Conservation (phyloP, 2,329 filamentous ascomycete species). For the Cladosporium velox region DNA sequence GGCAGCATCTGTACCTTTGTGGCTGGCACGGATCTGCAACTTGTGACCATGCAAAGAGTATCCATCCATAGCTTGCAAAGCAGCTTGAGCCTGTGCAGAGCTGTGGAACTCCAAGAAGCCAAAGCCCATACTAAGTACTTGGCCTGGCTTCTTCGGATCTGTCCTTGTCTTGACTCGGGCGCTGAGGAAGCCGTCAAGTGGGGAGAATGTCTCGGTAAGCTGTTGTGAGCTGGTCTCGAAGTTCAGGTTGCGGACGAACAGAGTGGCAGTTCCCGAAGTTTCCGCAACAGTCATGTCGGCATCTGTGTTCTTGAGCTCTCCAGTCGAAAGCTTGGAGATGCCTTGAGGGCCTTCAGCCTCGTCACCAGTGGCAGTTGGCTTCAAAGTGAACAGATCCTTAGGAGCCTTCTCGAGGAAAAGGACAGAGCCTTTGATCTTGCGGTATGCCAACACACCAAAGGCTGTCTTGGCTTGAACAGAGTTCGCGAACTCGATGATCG, state of each 20-base stretch:
- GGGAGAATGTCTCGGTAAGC: slow-evolving; percentile 74
- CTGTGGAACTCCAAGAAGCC: slow-evolving; percentile 88
- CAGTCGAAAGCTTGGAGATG: slow-evolving; percentile 63
- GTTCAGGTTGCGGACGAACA: slow-evolving; percentile 93
- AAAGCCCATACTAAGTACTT: slow-evolving; percentile 94
- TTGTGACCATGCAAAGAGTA: slow-evolving; percentile 84
- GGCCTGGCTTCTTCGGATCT: slow-evolving; percentile 85
- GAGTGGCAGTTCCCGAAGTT: slow-evolving; percentile 62
- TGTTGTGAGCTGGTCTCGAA: slow-evolving; percentile 80
- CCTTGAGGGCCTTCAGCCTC: slow-evolving; percentile 38
- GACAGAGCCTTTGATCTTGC: slow-evolving; percentile 85
- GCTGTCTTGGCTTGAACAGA: slow-evolving; percentile 78
- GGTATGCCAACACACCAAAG: slow-evolving; percentile 82
- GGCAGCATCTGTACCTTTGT: slow-evolving; percentile 82
- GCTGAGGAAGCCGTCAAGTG: slow-evolving; percentile 84
- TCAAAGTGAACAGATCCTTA: slow-evolving; percentile 68
- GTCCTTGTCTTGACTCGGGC: slow-evolving; percentile 90
- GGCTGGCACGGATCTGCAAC: slow-evolving; percentile 80
- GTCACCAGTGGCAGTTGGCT: slow-evolving; percentile 23
- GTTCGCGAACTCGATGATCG: slow-evolving; percentile 85
- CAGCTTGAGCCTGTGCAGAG: slow-evolving; percentile 75
- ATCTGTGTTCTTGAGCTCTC: slow-evolving; percentile 63
- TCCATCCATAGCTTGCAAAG: slow-evolving; percentile 83
- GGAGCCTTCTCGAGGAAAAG: slow-evolving; percentile 94
- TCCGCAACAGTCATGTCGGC: slow-evolving; percentile 56